Conservation (phyloP, 2,329 filamentous ascomycete species). For the Ophiostoma australiae region DNA sequence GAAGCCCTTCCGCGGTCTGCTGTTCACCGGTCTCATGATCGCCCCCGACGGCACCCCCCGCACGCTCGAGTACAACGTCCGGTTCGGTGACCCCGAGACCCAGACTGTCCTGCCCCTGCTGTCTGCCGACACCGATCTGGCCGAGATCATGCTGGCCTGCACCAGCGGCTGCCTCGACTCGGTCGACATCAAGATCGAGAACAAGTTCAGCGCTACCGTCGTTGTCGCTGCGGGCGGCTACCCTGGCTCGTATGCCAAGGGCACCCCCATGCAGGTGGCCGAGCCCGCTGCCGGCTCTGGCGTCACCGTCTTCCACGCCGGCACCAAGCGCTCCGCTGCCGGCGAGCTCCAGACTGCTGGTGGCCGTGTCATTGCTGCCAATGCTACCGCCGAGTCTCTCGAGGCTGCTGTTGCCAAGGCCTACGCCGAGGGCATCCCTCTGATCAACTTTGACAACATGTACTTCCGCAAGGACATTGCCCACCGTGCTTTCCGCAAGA, state of each 20-base stretch:
- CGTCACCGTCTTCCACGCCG: conserved; percentile 86
- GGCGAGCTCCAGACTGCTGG: conserved; percentile 69
- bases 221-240: conserved; percentile 93
- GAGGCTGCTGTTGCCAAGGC: conserved; percentile 79
- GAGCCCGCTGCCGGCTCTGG: conserved; percentile 43
- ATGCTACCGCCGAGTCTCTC: conserved; percentile 66
- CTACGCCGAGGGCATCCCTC: conserved; percentile 70
- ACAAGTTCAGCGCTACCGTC: conserved; percentile 78
- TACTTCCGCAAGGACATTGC: conserved; percentile 93
- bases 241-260: conserved; percentile 79
- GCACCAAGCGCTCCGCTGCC: conserved; percentile 62
- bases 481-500: conserved; percentile 60
- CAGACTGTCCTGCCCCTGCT: conserved; percentile 80
- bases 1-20: conserved; percentile 65
- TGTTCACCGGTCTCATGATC: conserved; percentile 94
- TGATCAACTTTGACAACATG: conserved; percentile 81
- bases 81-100: conserved; percentile 88
- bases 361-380: conserved; percentile 90
- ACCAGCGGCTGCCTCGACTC: conserved; percentile 67
- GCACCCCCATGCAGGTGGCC: conserved; percentile 53
- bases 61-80: conserved; percentile 87
- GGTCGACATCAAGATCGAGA: conserved; percentile 61
- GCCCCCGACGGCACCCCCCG: conserved; percentile 68
- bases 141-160: conserved; percentile 83
- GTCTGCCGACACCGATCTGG: conserved; percentile 72